Evolutionary conservation across 192 early-diverging fungal species (phyloP).

Genomic region (Backusella morwellensis): DNA sequence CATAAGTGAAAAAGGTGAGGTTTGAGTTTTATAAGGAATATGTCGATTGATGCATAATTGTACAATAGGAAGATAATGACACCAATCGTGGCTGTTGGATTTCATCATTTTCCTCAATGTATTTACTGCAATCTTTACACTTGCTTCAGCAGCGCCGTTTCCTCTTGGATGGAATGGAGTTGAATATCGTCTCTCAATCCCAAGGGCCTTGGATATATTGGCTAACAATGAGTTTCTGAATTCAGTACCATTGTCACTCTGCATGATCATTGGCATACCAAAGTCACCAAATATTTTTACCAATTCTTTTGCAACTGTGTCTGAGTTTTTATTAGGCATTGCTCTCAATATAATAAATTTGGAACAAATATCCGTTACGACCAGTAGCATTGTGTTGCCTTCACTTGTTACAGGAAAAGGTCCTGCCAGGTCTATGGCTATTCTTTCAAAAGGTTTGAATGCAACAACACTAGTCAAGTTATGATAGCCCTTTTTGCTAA

Average conservation of each 20-base stretch:
- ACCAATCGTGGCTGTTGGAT: conserved; percentile 27
- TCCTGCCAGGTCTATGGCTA: conserved; percentile 31
- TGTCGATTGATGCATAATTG: conserved; percentile 40
- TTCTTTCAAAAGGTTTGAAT: conserved; percentile 23
- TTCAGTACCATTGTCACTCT: conserved; percentile 44
- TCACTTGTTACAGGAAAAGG: background rate
- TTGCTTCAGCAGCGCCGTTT: conserved; percentile 45
- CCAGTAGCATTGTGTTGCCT: conserved; percentile 5
- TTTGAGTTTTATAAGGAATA: conserved; percentile 23
- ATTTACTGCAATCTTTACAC: conserved; percentile 23
- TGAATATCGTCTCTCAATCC: conserved; percentile 34
- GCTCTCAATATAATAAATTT: conserved; percentile 22
- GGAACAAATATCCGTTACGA: background rate
- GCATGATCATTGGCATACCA: conserved; percentile 30
- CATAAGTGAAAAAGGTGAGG: conserved; percentile 43
- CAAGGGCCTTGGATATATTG: conserved; percentile 1
- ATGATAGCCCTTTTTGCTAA: conserved; percentile 28
- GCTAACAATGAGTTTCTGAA: conserved; percentile 39
- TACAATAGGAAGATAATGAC: conserved; percentile 30
- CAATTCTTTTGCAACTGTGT: background rate
- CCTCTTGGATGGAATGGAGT: conserved; percentile 42
- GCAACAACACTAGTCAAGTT: conserved; percentile 20
- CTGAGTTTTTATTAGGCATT: conserved; percentile 11
- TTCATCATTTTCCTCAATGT: conserved; percentile 33
- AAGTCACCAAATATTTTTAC: conserved; percentile 25